Evolutionary conservation across 2,329 filamentous ascomycete species (phyloP).

Genomic region (Dryadomyces quercus-mongolicae): DNA sequence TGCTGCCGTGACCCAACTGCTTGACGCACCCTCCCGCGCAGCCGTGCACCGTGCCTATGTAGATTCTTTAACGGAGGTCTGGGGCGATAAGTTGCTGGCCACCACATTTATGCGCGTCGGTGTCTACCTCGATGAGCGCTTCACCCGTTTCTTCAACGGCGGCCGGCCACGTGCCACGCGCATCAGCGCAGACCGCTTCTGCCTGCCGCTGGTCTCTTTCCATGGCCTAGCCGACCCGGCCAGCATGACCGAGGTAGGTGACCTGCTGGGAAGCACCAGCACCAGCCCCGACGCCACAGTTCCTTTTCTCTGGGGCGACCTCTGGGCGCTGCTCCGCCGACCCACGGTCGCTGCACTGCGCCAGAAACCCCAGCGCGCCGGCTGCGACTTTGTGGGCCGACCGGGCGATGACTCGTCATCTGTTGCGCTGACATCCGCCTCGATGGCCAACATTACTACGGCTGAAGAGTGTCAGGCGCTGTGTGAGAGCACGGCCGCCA

Average conservation of each 20-base stretch:
- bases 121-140: conserved; percentile 42
- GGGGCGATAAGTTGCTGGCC: conserved; percentile 42
- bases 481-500: conserved; percentile 22
- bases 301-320: conserved; percentile 32
- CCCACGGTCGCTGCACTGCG: conserved; percentile 25
- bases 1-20: conserved; percentile 34
- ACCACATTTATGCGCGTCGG: conserved; percentile 39
- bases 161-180: conserved; percentile 36
- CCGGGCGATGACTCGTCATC: conserved; percentile 29
- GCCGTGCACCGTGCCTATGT: conserved; percentile 31
- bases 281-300: conserved; percentile 7
- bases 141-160: conserved; percentile 43
- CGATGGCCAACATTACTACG: conserved; percentile 19
- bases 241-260: conserved; percentile 32
- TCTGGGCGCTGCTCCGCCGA: conserved; percentile 36
- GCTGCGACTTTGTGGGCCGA: conserved; percentile 35
- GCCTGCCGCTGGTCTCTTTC: conserved; percentile 41
- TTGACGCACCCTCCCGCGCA: conserved; percentile 23
- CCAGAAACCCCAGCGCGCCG: conserved; percentile 22
- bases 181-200: conserved; percentile 37
- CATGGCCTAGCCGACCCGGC: conserved; percentile 33
- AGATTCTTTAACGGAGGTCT: conserved; percentile 37
- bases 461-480: conserved; percentile 30
- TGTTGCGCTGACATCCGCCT: conserved; percentile 15
- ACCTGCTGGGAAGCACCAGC: conserved; percentile 21